These are phyloP conservation scores for Quillaja saponaria DNA, from an alignment of 306 rosid genomes.

Conservation along the genomic window DNA sequence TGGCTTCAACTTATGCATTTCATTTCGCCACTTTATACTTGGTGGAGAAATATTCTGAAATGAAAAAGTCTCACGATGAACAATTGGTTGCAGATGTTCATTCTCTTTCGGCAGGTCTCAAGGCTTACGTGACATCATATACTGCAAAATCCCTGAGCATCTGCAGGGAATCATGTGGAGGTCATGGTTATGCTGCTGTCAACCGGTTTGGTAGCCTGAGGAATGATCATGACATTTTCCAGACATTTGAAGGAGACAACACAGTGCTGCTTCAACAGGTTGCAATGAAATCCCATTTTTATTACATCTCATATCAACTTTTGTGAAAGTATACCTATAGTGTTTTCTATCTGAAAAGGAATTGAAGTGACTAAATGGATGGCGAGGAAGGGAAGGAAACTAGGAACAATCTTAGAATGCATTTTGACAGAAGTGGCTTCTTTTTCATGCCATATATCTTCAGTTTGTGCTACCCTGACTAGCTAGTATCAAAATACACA, in stretches of 20 bases:
- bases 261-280: constrained; percentile 99
- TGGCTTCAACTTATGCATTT: constrained; percentile 91
- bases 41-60: constrained; percentile 78
- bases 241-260: constrained; percentile 99
- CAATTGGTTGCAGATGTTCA: constrained; percentile 83
- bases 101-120: constrained; percentile 88
- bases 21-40: constrained; percentile 69
- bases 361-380: no score
- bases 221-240: constrained; percentile 97
- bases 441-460: no score
- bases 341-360: constrained; percentile 17
- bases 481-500: no score
- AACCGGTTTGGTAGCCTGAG: constrained; percentile 85
- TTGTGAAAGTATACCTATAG: constrained; percentile 21
- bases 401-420: no score
- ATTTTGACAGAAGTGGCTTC: no score
- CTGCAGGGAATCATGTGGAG: constrained; percentile 99
- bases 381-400: no score
- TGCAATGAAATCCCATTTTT: constrained; percentile 20
- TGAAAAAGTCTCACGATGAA: constrained; percentile 80
- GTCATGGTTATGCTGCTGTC: constrained; percentile 97
- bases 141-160: constrained; percentile 87
- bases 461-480: no score
- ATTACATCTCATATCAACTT: constrained; percentile 8
- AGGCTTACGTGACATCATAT: constrained; percentile 83